Conservation (phyloP, 257 asterid species). For the Solanum verrucosum region DNA sequence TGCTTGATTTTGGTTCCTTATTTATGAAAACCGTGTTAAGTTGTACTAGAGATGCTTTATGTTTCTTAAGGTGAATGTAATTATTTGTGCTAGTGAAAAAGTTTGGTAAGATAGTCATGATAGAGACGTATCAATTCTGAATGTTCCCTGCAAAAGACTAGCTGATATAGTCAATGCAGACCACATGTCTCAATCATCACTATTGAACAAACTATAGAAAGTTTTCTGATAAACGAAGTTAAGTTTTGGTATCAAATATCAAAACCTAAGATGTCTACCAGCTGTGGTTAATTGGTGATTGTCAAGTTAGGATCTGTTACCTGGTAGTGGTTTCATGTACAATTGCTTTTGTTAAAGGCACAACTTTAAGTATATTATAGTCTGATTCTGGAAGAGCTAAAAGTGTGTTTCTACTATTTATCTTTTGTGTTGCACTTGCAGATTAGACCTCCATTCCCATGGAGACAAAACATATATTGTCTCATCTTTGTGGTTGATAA, state of each 20-base stretch:
- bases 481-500: neutral
- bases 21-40: neutral
- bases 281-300: neutral
- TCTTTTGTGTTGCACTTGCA: neutral
- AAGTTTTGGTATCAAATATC: neutral
- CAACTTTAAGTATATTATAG: neutral
- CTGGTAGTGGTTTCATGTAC: neutral
- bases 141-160: neutral
- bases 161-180: neutral
- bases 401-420: neutral
- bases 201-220: neutral
- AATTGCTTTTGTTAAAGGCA: neutral
- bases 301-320: neutral
- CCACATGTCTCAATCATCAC: neutral
- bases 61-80: neutral
- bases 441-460: neutral
- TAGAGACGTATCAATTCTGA: no score
- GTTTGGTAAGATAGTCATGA: neutral
- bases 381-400: neutral
- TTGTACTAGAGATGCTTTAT: neutral
- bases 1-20: neutral
- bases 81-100: neutral
- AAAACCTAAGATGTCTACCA: neutral
- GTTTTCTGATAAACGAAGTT: neutral
- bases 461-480: neutral